A percentile compares a stretch with the other conserved stretches of the same genome.
Conservation (phyloP, 345 rosid species). For the Tarenaya hassleriana region DNA sequence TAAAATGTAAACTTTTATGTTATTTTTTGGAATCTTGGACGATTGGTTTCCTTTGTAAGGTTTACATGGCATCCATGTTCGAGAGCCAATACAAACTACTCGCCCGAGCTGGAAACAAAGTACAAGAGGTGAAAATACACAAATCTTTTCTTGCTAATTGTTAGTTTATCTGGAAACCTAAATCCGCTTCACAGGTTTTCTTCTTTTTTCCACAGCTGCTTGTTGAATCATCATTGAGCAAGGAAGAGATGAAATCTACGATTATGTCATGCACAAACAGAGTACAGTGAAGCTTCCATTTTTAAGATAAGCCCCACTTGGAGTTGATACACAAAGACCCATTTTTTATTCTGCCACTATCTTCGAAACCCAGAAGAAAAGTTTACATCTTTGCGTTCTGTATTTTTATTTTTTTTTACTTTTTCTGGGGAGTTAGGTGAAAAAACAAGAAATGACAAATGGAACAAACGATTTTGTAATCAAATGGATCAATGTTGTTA, state of each 20-base stretch:
- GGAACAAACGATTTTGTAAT: neutral
- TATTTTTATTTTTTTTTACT: too few species aligned
- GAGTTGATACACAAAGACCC: too few species aligned
- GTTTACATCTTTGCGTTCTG: too few species aligned
- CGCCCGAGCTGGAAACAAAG: constrained; percentile 90
- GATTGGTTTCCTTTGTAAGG: constrained; percentile 39
- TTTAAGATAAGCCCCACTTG: neutral
- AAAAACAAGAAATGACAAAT: neutral
- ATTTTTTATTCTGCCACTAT: too few species aligned
- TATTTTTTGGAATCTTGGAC: neutral
- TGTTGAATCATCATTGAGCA: too few species aligned
- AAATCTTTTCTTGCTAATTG: too few species aligned
- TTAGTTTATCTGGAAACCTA: neutral
- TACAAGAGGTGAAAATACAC: constrained; percentile 58
- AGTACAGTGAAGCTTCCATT: too few species aligned
- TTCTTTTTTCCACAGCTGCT: too few species aligned
- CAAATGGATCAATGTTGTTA: neutral
- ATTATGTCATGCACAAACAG: too few species aligned
- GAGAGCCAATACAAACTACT: constrained; percentile 83
- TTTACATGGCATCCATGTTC: constrained; percentile 90
- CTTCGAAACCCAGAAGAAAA: too few species aligned
- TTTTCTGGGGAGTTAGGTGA: too few species aligned
- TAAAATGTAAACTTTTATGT: neutral
- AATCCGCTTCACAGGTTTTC: neutral
- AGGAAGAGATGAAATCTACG: too few species aligned